Evolutionary conservation across 306 rosid species (phyloP).

Genomic region (Fragaria nilgerrensis): DNA sequence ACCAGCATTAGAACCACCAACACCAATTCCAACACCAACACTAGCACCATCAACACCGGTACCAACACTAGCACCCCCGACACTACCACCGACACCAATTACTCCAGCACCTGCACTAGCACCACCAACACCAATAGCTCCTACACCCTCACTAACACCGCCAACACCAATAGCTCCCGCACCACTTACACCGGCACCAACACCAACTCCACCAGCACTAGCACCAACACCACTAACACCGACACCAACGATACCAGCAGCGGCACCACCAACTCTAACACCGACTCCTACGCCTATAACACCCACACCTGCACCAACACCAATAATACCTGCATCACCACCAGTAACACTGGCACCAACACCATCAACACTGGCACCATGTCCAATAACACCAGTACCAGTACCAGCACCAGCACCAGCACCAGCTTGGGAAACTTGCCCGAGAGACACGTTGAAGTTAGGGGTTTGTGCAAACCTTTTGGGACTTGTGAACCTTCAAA

Average conservation of each 20-base stretch:
- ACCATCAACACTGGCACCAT: neutral
- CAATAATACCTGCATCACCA: neutral
- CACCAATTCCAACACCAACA: neutral
- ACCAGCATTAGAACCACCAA: neutral
- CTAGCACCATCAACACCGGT: neutral
- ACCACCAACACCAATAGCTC: no score
- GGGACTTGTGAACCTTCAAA: constrained; percentile 34
- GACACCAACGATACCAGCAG: neutral
- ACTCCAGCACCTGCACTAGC: neutral
- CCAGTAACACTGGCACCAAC: neutral
- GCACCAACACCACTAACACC: neutral
- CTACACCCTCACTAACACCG: neutral
- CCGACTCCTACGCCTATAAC: neutral
- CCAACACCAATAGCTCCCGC: neutral
- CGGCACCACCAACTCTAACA: neutral
- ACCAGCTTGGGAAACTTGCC: neutral
- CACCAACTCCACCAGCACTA: neutral
- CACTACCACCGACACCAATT: neutral
- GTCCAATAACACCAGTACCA: neutral
- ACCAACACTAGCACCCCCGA: neutral
- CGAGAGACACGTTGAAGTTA: constrained; percentile 56
- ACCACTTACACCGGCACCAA: no score
- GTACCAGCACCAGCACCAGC: neutral
- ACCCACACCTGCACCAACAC: neutral
- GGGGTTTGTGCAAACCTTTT: constrained; percentile 63